Base-by-base conservation (phyloP, 2,329 filamentous ascomycete species). In the Dactylellina cionopaga region DNA sequence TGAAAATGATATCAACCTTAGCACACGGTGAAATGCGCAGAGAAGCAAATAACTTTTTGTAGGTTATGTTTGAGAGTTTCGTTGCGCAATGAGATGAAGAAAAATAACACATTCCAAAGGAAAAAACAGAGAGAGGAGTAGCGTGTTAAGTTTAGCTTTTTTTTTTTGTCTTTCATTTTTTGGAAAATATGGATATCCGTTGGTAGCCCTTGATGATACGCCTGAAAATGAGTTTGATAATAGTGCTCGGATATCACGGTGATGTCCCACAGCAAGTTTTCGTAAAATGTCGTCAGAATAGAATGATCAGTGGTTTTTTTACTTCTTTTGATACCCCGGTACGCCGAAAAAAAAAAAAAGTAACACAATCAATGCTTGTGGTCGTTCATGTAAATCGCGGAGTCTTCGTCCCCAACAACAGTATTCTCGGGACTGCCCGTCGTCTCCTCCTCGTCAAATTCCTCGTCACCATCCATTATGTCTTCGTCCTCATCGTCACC, bases 401-500 rank as follows among this genome's bases (percentile, higher is more conserved):
- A 51, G 44, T 71, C 66, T 52, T 71, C 66, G 43, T 71, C 66
- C 10, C 66, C 66, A 7, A 71, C 58, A 24, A 71, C 66, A 17
- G 66, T 71, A 52, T 71, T 71, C 19, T 71, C 66, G 27, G 66
- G 66, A 43, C 66, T 71, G 7, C 66, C 66, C 35, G 66, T 58
- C 46, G 64, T 71, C 51, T 71, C 66, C 11, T 70, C 65, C 5
- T 71, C 66, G 15, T 71, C 66, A 24, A 71, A 64, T 1, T 25
- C 58, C 43, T 71, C 66, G 24, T 63, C 65, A 15, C 46, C 66
- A 17, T 69, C 64, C 64, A 74, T 70, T 52, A 69, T 74, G 33
- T 74, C 78, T 22, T 77, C 78, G n/a, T 79, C 82, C 13, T 83
- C 83, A 37, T 84, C 84, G 9, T 85, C 84, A 3, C 86, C 84